Evolutionary conservation across 305 asterid genomes (phyloP).

Genomic region (Vinca major): DNA sequence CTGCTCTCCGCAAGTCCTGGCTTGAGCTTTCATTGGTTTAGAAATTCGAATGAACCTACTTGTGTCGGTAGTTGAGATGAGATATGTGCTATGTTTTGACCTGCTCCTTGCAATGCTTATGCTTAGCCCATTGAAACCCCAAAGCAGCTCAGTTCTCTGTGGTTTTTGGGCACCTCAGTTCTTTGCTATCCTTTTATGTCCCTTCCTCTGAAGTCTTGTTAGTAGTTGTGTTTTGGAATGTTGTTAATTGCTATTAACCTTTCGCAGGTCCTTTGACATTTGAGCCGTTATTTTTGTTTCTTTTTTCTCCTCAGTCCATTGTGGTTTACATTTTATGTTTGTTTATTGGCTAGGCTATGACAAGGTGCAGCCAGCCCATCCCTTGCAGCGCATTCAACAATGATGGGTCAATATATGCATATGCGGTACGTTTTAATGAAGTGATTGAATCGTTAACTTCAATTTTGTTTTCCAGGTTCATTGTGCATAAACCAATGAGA

Average conservation of each 20-base stretch:
- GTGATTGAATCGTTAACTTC: background rate
- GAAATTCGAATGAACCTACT: background rate
- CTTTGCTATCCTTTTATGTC: background rate
- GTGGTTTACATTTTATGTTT: slow-evolving; percentile 6
- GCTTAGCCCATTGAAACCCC: background rate
- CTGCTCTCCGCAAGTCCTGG: background rate
- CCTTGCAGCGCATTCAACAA: slow-evolving; percentile 73
- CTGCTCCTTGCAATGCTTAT: background rate
- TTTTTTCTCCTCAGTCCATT: background rate
- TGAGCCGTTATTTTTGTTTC: too few species aligned
- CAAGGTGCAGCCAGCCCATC: slow-evolving; percentile 72
- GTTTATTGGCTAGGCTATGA: slow-evolving; percentile 52
- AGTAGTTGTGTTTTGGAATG: background rate
- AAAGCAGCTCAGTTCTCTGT: background rate
- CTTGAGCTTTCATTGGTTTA: slow-evolving; percentile 1
- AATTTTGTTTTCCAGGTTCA: background rate
- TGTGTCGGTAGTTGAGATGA: background rate
- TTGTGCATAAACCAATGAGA: background rate
- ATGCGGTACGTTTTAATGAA: slow-evolving; percentile 46
- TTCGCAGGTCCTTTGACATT: background rate
- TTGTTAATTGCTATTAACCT: background rate
- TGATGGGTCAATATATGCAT: slow-evolving; percentile 81
- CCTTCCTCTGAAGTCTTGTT: background rate
- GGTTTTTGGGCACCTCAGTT: background rate
- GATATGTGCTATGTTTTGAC: background rate